phyloP scores from a whole-genome alignment of 352 stramenopile species.

The Thalassiosira pacifica region DNA sequence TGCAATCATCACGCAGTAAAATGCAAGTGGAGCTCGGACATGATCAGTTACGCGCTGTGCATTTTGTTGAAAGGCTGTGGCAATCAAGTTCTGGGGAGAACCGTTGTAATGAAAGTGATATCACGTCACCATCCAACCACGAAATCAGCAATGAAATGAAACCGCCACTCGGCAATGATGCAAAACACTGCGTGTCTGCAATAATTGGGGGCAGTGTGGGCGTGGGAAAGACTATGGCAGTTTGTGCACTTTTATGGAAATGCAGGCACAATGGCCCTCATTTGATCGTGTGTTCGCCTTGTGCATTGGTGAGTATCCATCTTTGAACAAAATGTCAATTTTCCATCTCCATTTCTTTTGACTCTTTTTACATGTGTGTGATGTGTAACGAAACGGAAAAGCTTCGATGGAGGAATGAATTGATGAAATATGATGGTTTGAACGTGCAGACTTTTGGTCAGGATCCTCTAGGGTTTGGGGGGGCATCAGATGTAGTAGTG shows the following conservation, averaged over 20 bases:
- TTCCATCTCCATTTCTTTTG: conserved; percentile 19
- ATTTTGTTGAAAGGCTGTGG: conserved; percentile 61
- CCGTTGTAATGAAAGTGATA: too few species aligned
- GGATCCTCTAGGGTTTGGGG: too few species aligned
- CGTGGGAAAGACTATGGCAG: conserved; percentile 76
- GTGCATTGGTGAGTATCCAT: conserved; percentile 68
- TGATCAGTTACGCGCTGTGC: conserved; percentile 44
- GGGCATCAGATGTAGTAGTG: conserved; percentile 65
- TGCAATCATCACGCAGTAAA: too few species aligned
- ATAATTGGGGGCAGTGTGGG: conserved; percentile 60
- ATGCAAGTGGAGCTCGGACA: conserved; percentile 41
- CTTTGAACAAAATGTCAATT: background rate
- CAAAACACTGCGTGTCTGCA: conserved; percentile 39
- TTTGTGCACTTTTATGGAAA: conserved; percentile 69
- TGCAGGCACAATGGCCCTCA: conserved; percentile 68
- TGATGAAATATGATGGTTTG: conserved; percentile 66
- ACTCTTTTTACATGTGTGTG: conserved; percentile 3
- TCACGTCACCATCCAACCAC: too few species aligned
- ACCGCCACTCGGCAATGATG: background rate
- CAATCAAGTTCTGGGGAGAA: too few species aligned
- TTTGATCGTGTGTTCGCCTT: conserved; percentile 74
- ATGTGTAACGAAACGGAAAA: conserved; percentile 26
- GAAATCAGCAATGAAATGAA: background rate
- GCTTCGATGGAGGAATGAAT: conserved; percentile 80
- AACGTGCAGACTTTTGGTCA: conserved; percentile 24